Evolutionary conservation across 345 rosid genomes (phyloP).

Genomic region (Euphorbia lathyris): DNA sequence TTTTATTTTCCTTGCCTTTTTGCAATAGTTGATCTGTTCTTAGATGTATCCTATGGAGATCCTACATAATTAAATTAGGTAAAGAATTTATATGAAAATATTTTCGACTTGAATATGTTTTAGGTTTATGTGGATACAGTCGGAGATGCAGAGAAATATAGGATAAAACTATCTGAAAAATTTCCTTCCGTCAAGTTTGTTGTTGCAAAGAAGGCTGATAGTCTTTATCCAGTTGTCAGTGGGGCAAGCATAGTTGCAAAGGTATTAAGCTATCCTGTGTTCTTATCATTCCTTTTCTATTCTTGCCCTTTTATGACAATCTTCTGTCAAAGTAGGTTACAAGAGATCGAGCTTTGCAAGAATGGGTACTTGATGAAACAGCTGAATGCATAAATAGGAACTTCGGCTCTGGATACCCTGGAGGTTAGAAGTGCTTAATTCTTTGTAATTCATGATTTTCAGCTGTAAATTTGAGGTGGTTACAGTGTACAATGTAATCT

Average conservation of each 20-base stretch:
- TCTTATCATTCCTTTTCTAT: background rate
- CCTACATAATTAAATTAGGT: background rate
- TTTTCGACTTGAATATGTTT: slow-evolving; percentile 4
- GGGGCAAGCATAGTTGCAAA: slow-evolving; percentile 99
- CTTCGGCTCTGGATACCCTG: slow-evolving; percentile 98
- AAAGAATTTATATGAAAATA: background rate
- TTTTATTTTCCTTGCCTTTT: background rate
- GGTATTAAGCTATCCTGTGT: slow-evolving; percentile 40
- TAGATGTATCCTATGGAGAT: background rate
- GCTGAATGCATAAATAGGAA: slow-evolving; percentile 59
- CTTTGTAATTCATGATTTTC: background rate
- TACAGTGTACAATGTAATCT: slow-evolving; percentile 11
- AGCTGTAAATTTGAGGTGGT: background rate
- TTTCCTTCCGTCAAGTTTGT: slow-evolving; percentile 78
- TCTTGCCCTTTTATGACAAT: background rate
- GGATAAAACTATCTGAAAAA: slow-evolving; percentile 67
- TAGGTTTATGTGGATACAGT: slow-evolving; percentile 92
- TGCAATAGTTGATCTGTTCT: background rate
- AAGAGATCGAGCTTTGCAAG: slow-evolving; percentile 82
- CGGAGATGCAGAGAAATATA: slow-evolving; percentile 90
- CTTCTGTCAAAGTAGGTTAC: slow-evolving; percentile 57
- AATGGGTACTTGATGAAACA: slow-evolving; percentile 81
- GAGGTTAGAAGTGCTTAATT: slow-evolving; percentile 45
- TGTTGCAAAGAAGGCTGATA: slow-evolving; percentile 96
- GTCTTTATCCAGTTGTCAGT: slow-evolving; percentile 89